Base-by-base conservation (phyloP, 2,329 filamentous ascomycete species). In the Claviceps capensis region DNA sequence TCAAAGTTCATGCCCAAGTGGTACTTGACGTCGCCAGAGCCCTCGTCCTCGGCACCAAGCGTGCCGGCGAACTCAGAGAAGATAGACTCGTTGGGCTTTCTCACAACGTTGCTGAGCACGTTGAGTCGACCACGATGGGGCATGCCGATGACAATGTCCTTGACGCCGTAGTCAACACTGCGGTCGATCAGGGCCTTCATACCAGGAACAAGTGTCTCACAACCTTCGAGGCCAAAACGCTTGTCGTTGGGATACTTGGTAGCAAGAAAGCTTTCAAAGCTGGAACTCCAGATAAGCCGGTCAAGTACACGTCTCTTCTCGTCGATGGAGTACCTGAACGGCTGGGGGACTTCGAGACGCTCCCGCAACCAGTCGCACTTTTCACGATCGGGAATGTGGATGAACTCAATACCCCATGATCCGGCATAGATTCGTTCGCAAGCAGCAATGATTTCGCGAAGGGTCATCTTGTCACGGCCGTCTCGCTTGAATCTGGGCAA, bases 1-100 rank as follows among this genome's bases (percentile, higher is more conserved):
- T 98, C 93, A 61, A 98, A 98, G 77, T 98, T 98, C 93, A 98
- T 98, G 66, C 93, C 93, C 63, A 98, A 76, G 75, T 98, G 93
- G 75, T 98, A 98, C 73, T 98, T 98, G 71, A 98, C 93, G 69
- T 98, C 93, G 63, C 93, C 93, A 53, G 93, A 97, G 54, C 93
- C 93, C 73, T 98, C 91, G 61, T 97, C 93, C 60, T 87, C 86
- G 52, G 88, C 87, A 65, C 88, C 88, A 22, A 86, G 75, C 47
- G 85, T 88, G 61, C 93, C 93, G 56, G 88, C 86, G 64, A 98
- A 98, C 70, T 98, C 93, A 67, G 87, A 95, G 77, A 98, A 98
- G 71, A 98, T 98, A 59, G 93, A 97, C 75, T 97, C 93, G 71
- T 98, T 98, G 62, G 93, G 91, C 75, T 98, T 98, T 65, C 93